A percentile compares a stretch with the other conserved stretches of the same genome.
phyloP scores from a whole-genome alignment of 129 eudicot genomes.

The sunflower (Helianthus annuus) region DNA sequence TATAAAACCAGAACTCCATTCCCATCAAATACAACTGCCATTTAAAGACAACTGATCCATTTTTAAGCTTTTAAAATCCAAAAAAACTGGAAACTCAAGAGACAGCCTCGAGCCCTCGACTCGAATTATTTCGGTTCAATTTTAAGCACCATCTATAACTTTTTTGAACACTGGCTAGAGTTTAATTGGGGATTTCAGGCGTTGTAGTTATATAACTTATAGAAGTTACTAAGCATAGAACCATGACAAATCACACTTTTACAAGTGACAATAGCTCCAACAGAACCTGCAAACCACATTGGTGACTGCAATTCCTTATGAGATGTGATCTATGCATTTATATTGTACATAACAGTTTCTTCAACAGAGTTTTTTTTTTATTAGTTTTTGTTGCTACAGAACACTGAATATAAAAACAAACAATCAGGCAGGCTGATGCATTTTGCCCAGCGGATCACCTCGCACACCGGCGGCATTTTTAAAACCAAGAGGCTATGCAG shows the following conservation, averaged over 20 bases:
- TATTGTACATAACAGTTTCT: conserved; percentile 6
- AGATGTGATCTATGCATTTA: conserved; percentile 6
- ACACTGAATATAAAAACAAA: neutral
- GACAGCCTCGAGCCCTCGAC: neutral
- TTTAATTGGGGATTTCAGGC: neutral
- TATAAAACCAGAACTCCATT: neutral
- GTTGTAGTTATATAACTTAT: neutral
- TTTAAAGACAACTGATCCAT: neutral
- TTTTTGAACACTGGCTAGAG: neutral
- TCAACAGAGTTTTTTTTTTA: neutral
- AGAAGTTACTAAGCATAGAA: conserved; percentile 4
- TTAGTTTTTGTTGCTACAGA: neutral
- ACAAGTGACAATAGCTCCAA: conserved; percentile 10
- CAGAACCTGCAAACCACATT: conserved; percentile 20
- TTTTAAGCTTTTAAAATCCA: neutral
- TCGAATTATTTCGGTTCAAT: conserved; percentile 4
- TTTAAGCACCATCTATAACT: conserved; percentile 7
- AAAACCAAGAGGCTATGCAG: too few relatives aligned
- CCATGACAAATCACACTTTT: neutral
- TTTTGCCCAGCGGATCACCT: too few relatives aligned
- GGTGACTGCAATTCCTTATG: neutral
- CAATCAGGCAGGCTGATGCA: too few relatives aligned
- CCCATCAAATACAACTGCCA: neutral
- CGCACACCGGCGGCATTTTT: too few relatives aligned
- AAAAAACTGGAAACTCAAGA: conserved; percentile 1